Base-by-base conservation (phyloP, 306 rosid species). In the Sphenostylis stenocarpa region DNA sequence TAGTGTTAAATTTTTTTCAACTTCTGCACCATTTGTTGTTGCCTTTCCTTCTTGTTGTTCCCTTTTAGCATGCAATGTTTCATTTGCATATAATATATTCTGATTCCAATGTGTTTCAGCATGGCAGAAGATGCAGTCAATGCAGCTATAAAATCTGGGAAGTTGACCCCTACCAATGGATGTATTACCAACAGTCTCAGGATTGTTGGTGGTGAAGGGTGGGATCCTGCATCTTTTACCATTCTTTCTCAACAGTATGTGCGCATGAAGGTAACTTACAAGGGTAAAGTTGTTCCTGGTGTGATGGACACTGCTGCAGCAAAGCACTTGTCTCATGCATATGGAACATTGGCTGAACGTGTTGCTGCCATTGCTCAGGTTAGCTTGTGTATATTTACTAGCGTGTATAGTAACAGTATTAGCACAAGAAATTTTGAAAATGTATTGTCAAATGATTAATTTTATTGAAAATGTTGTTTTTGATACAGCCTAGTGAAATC, bases 41-140 rank as follows among this genome's bases (percentile, higher is more conserved):
- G 51, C 68, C 29, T 52, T 66, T 47, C 31, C 41, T 41, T 70
- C 43, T 31, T 58, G 7, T 39, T 33, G 1, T 69, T 57, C 28
- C 39, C 57, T 70, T 67, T 33, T 29, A 23, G 53, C 55, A 24
- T 34, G 41, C 26, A 39, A 57, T 33, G 56, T 36, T 65, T 58
- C 64, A 39, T 36, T 41, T 76, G 61, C 70, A 33, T 34, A 9
- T 23, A 16, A 14, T 72, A 44, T 57, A 48, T 81, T 60, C 81
- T 84, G 69, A 78, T 70, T 73, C n/a, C 20, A 81, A 51, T 70
- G 38, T 15, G 23, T 31, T 77, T 79, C 93, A 91, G 97, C 87
- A 91, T 91, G 97, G 95, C 97, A 80, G 97, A 89, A 86, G 97
- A 91, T 88, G 97, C 97, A 19, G 95, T 91, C 72, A 76, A 85